Evolutionary conservation across 2,329 filamentous ascomycete species (phyloP).

Genomic region (Microdochium paspali): DNA sequence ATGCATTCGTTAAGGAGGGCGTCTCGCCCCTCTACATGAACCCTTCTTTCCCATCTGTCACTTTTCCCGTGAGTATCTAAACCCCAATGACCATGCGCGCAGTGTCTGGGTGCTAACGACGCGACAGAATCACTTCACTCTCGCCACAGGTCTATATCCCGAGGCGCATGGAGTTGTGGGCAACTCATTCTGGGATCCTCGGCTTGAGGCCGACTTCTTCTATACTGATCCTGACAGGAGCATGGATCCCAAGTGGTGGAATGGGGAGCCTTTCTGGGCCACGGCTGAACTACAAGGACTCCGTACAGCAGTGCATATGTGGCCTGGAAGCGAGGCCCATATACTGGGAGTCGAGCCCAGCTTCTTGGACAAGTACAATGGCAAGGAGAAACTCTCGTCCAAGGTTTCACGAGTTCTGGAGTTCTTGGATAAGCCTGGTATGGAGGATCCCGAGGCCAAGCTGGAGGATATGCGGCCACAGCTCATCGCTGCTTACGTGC

Average conservation of each 20-base stretch:
- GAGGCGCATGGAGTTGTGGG: constrained; percentile 89
- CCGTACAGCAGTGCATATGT: constrained; percentile 87
- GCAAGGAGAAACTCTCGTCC: constrained; percentile 58
- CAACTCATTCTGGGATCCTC: constrained; percentile 90
- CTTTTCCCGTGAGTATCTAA: constrained; percentile 57
- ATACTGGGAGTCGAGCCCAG: constrained; percentile 66
- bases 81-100: constrained; percentile 8
- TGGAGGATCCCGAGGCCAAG: constrained; percentile 44
- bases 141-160: constrained; percentile 85
- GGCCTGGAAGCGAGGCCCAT: constrained; percentile 90
- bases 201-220: constrained; percentile 68
- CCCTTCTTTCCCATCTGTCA: constrained; percentile 91
- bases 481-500: constrained; percentile 89
- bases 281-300: constrained; percentile 80
- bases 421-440: constrained; percentile 76
- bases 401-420: constrained; percentile 75
- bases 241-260: constrained; percentile 88
- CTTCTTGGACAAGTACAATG: constrained; percentile 79
- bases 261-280: constrained; percentile 86
- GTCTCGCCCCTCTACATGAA: constrained; percentile 89
- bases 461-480: constrained; percentile 61
- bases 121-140: constrained; percentile 69
- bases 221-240: constrained; percentile 72
- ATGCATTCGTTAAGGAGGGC: constrained; percentile 68
- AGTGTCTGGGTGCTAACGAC: background rate